Percentiles rank a stretch among this genome's conserved stretches.
These are phyloP conservation scores for Salix koriyanagi DNA, from an alignment of 345 rosid species.

Conservation along the genomic window DNA sequence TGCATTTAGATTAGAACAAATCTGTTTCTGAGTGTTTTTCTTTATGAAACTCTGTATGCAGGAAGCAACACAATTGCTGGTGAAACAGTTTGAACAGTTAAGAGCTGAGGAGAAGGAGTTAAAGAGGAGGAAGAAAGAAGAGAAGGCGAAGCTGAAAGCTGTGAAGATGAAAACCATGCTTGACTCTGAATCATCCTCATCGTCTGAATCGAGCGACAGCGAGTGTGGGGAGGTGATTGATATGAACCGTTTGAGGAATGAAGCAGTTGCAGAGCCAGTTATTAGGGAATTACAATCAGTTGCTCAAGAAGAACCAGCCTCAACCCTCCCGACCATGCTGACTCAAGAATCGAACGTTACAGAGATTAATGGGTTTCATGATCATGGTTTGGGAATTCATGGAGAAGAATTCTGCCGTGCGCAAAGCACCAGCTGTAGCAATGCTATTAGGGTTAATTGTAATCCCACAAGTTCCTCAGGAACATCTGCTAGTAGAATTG, in stretches of 20 bases:
- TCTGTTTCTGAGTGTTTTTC: not conserved
- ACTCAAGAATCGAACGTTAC: not conserved
- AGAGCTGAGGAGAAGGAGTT: constrained; percentile 13
- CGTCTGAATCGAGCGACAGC: constrained; percentile 22
- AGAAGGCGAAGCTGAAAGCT: constrained; percentile 16
- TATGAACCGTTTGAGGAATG: not conserved
- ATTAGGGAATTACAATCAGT: not conserved
- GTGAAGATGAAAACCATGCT: not conserved
- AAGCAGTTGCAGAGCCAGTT: not conserved
- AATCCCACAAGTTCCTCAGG: not conserved
- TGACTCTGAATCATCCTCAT: constrained; percentile 10
- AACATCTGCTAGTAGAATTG: constrained; percentile 8
- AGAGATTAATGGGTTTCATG: not conserved
- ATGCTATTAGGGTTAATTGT: not conserved
- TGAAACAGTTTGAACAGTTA: constrained; percentile 9
- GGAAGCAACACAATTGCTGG: constrained; percentile 20
- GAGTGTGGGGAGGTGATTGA: constrained; percentile 4
- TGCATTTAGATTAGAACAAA: not conserved
- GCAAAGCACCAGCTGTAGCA: not conserved
- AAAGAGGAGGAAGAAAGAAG: constrained; percentile 8
- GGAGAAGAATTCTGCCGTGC: not conserved
- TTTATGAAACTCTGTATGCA: too few species aligned
- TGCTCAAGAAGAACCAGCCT: not conserved
- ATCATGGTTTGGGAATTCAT: not conserved
- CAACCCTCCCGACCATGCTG: not conserved